These are phyloP conservation scores for Cladosporium colombiae DNA, from an alignment of 2,329 filamentous ascomycete species.

Conservation along the genomic window DNA sequence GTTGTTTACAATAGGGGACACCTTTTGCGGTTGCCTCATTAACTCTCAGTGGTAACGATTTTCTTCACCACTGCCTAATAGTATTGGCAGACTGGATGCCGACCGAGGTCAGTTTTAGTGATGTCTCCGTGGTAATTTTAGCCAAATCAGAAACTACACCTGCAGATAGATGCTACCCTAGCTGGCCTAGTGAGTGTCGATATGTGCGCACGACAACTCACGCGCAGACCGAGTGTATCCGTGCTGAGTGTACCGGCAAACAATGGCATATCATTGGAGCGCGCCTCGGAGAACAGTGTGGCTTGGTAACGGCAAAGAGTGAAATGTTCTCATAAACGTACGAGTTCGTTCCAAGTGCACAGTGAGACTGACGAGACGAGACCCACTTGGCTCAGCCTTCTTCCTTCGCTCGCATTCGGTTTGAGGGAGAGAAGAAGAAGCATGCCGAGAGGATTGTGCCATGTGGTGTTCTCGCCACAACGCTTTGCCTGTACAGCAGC, in stretches of 20 bases:
- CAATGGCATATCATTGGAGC: not conserved
- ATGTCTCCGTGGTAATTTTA: not conserved
- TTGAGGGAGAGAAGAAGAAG: not conserved
- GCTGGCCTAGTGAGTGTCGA: not conserved
- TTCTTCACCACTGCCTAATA: too few relatives aligned
- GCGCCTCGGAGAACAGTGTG: not conserved
- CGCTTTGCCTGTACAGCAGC: not conserved
- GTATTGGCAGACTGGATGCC: too few relatives aligned
- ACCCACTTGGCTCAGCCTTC: constrained; percentile 8
- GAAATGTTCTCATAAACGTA: constrained; percentile 3
- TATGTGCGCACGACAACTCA: not conserved
- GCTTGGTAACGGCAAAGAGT: not conserved
- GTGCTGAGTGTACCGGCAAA: not conserved
- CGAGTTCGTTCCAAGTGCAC: not conserved
- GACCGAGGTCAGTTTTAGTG: too few relatives aligned
- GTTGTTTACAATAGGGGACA: too few relatives aligned
- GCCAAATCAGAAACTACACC: not conserved
- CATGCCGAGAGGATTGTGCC: not conserved
- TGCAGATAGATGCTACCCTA: not conserved
- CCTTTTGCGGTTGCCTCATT: too few relatives aligned
- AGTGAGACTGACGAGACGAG: not conserved
- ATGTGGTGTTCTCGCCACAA: not conserved
- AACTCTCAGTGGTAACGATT: too few relatives aligned
- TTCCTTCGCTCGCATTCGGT: not conserved
- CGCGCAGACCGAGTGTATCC: not conserved